Conservation (phyloP, 495 filamentous ascomycete species). For the Lentithecium fluviatile region DNA sequence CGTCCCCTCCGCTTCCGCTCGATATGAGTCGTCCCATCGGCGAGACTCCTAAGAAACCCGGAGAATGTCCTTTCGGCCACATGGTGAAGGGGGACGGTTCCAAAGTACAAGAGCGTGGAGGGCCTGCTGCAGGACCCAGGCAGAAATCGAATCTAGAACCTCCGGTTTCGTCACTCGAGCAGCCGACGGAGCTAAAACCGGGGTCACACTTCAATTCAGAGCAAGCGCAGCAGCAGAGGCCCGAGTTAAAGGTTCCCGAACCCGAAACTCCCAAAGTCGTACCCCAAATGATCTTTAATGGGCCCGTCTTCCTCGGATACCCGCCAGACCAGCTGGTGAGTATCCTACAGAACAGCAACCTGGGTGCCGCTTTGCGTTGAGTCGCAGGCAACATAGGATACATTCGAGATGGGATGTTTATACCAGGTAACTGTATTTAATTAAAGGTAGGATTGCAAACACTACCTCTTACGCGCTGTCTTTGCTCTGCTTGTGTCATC, state of each 20-base stretch:
- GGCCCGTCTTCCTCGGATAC: conserved; percentile 88
- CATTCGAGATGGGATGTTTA: background rate
- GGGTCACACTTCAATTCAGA: no score
- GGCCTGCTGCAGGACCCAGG: background rate
- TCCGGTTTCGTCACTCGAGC: background rate
- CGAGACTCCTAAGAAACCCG: conserved; percentile 13
- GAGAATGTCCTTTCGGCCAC: conserved; percentile 32
- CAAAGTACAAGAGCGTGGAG: background rate
- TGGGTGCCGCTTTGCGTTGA: conserved; percentile 23
- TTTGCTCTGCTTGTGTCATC: background rate
- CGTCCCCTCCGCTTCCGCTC: conserved; percentile 21
- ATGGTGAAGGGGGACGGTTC: background rate
- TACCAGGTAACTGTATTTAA: background rate
- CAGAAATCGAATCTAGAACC: background rate
- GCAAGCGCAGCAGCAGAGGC: no score
- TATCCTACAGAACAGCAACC: conserved; percentile 58
- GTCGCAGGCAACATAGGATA: background rate
- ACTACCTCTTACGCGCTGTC: background rate
- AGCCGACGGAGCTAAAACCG: background rate
- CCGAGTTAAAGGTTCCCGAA: no score
- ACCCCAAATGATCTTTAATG: conserved; percentile 74
- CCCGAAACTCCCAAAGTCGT: conserved; percentile 1
- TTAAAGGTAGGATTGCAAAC: background rate
- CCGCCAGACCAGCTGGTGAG: conserved; percentile 71
- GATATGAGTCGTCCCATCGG: conserved; percentile 10